phyloP scores from a whole-genome alignment of 495 filamentous ascomycete genomes.

The Echria macrotheca region DNA sequence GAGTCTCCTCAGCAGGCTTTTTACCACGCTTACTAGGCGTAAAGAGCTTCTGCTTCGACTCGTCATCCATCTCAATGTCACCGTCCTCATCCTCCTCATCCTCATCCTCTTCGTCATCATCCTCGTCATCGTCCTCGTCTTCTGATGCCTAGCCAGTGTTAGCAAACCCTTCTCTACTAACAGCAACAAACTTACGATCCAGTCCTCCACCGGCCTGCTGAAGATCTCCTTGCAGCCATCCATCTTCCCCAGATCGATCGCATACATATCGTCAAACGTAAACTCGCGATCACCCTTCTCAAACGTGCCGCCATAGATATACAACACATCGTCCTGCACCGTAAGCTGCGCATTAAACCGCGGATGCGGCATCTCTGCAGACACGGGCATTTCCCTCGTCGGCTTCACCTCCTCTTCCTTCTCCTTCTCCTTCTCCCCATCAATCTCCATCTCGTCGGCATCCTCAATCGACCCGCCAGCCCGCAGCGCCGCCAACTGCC shows the following conservation, averaged over 20 bases:
- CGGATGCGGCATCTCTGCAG: conserved; percentile 76
- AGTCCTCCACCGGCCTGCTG: conserved; percentile 75
- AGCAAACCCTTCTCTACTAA: conserved; percentile 6
- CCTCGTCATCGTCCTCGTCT: conserved; percentile 63
- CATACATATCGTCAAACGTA: conserved; percentile 89
- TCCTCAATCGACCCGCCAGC: conserved; percentile 35
- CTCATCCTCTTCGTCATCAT: conserved; percentile 65
- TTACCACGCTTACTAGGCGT: conserved; percentile 44
- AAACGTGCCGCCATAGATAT: conserved; percentile 90
- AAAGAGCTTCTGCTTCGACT: conserved; percentile 23
- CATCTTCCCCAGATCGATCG: conserved; percentile 83
- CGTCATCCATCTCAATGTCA: conserved; percentile 41
- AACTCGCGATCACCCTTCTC: conserved; percentile 93
- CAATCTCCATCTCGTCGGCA: conserved; percentile 53
- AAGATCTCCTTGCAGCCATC: conserved; percentile 90
- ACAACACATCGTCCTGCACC: conserved; percentile 86
- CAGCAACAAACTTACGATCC: conserved; percentile 52
- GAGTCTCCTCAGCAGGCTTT: conserved; percentile 34
- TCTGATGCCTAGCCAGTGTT: conserved; percentile 46
- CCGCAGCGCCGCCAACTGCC: conserved; percentile 73
- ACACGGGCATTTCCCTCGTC: conserved; percentile 48
- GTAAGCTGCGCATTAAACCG: conserved; percentile 86
- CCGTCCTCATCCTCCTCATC: conserved; percentile 51
- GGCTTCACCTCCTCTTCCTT: conserved; percentile 42
- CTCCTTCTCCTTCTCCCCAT: conserved; percentile 35